Conservation (phyloP, 208 protist species). For the Acanthamoeba polyphaga region DNA sequence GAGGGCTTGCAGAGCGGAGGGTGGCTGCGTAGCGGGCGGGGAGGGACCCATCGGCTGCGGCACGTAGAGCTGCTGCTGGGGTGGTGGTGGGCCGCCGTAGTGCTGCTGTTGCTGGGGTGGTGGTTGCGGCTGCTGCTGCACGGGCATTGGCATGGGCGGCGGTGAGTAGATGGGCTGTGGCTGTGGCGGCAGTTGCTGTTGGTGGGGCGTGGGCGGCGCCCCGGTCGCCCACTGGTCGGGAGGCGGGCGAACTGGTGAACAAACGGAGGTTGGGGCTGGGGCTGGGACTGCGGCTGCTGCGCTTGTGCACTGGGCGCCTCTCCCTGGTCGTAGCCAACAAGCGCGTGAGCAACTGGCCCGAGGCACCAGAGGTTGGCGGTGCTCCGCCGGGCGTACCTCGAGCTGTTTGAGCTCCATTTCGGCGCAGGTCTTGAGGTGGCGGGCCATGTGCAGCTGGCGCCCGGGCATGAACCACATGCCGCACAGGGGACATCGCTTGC, state of each 20-base stretch:
- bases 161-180: background rate
- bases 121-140: background rate
- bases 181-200: background rate
- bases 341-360: no score
- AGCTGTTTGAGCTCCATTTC: constrained; percentile 44
- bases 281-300: background rate
- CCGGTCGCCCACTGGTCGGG: background rate
- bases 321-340: background rate
- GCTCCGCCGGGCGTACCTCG: background rate
- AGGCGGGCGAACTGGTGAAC: no score
- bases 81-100: background rate
- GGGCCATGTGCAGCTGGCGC: constrained; percentile 23
- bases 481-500: constrained; percentile 23
- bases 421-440: constrained; percentile 40
- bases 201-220: background rate
- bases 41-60: background rate
- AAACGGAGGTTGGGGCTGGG: background rate
- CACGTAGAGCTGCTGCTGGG: background rate
- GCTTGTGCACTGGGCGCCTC: no score
- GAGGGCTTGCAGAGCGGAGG: background rate
- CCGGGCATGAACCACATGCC: constrained; percentile 56
- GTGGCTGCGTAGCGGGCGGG: background rate
- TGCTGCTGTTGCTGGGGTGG: background rate
- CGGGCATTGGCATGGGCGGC: background rate
- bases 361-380: background rate